Evolutionary conservation across 176 grass and related monocot genomes (phyloP).

Genomic region (Lolium perenne): DNA sequence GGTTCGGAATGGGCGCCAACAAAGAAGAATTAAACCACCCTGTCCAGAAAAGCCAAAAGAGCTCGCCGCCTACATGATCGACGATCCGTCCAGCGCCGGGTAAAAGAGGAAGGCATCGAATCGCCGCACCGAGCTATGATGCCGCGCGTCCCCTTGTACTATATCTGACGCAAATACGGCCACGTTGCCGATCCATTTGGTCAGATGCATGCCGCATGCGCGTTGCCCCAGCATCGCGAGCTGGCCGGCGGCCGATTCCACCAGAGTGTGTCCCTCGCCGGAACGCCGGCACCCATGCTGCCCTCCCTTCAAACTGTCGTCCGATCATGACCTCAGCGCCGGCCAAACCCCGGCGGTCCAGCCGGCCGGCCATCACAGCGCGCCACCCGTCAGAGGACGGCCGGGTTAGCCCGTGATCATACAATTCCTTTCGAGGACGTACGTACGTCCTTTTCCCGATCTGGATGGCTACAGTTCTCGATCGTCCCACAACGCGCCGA

Average conservation of each 20-base stretch:
- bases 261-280: not conserved
- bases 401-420: not conserved
- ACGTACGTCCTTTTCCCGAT: not conserved
- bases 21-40: not conserved
- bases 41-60: not conserved
- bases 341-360: not conserved
- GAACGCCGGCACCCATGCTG: not conserved
- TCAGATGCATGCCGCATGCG: too few species aligned
- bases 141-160: not conserved
- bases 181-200: not conserved
- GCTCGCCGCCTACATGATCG: not conserved
- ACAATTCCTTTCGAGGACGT: too few species aligned
- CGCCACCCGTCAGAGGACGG: not conserved
- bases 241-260: not conserved
- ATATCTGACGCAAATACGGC: not conserved
- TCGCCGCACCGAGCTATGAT: not conserved
- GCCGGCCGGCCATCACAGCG: not conserved
- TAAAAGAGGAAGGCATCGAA: constrained; percentile 49
- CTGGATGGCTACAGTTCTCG: not conserved
- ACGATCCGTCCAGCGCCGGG: not conserved
- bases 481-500: not conserved
- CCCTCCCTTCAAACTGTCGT: not conserved
- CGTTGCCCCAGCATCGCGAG: too few species aligned
- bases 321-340: not conserved
- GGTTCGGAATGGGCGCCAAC: not conserved